phyloP scores from a whole-genome alignment of 441 rosid genomes.

The Populus hybrid region DNA sequence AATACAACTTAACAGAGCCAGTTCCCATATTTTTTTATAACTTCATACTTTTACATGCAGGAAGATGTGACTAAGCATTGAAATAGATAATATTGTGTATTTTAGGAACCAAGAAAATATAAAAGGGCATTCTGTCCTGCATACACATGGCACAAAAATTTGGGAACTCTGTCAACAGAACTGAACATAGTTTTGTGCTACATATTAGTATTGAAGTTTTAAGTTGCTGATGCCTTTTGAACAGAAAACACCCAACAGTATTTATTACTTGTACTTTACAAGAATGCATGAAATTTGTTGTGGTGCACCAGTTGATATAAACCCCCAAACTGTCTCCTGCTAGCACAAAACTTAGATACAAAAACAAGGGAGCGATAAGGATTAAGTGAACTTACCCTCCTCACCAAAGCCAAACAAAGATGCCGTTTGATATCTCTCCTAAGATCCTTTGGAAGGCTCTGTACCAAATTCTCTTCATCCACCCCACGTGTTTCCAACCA shows the following conservation, averaged over 20 bases:
- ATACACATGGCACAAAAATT: background rate
- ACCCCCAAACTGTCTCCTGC: background rate
- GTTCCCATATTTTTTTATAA: background rate
- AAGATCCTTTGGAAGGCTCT: constrained; percentile 90
- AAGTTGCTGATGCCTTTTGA: background rate
- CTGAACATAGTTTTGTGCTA: background rate
- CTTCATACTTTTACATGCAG: background rate
- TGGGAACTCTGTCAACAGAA: background rate
- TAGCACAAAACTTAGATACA: background rate
- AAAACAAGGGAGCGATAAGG: background rate
- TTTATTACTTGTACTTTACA: background rate
- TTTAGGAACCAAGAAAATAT: background rate
- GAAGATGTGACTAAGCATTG: background rate
- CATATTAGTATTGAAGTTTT: background rate
- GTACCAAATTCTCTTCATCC: constrained; percentile 83
- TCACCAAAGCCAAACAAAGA: constrained; percentile 87
- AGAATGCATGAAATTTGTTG: background rate
- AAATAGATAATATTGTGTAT: background rate
- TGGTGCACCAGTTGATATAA: background rate
- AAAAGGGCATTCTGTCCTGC: background rate
- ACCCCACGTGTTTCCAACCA: constrained; percentile 99
- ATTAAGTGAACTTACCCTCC: constrained; percentile 59
- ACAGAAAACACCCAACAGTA: background rate
- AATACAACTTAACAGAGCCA: background rate
- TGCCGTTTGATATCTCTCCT: constrained; percentile 95